Conservation (phyloP, 352 stramenopile genomes). For the Halophytophthora batemanensis region DNA sequence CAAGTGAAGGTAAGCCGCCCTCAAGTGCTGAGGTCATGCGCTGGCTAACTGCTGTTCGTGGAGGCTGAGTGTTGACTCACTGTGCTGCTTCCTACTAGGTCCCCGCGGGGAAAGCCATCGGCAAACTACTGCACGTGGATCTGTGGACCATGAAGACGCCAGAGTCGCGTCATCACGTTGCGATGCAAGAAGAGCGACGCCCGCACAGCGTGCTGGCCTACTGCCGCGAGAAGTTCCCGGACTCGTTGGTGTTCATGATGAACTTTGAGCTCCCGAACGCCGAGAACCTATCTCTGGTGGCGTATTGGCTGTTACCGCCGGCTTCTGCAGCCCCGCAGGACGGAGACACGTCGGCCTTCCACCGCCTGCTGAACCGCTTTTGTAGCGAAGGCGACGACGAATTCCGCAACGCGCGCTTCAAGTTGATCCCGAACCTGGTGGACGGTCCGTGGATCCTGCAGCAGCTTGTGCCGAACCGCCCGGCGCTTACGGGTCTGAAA, state of each 20-base stretch:
- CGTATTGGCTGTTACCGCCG: constrained; percentile 67
- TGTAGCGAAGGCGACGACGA: constrained; percentile 36
- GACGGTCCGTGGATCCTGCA: constrained; percentile 85
- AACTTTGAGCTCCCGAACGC: constrained; percentile 81
- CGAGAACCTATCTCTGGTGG: constrained; percentile 67
- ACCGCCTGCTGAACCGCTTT: constrained; percentile 57
- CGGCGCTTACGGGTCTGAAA: constrained; percentile 82
- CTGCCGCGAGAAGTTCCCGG: constrained; percentile 37
- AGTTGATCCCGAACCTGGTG: constrained; percentile 86
- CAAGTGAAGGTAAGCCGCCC: constrained; percentile 33
- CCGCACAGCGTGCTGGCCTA: constrained; percentile 48
- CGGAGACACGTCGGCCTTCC: constrained; percentile 37
- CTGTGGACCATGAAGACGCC: constrained; percentile 46
- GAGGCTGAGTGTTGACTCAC: not conserved
- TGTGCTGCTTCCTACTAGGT: constrained; percentile 7
- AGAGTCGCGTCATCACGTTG: constrained; percentile 52
- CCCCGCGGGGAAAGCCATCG: constrained; percentile 34
- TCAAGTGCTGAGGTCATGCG: not conserved
- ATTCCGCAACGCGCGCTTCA: constrained; percentile 80
- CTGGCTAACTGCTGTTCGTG: constrained; percentile 1
- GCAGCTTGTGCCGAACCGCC: constrained; percentile 76
- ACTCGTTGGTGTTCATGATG: constrained; percentile 81
- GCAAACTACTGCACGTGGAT: constrained; percentile 64
- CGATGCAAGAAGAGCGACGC: constrained; percentile 39
- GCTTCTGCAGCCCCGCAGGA: constrained; percentile 9